A percentile compares a stretch with the other conserved stretches of the same genome.
Conservation (phyloP, 2,329 filamentous ascomycete species). For the Fusarium transvaalense region DNA sequence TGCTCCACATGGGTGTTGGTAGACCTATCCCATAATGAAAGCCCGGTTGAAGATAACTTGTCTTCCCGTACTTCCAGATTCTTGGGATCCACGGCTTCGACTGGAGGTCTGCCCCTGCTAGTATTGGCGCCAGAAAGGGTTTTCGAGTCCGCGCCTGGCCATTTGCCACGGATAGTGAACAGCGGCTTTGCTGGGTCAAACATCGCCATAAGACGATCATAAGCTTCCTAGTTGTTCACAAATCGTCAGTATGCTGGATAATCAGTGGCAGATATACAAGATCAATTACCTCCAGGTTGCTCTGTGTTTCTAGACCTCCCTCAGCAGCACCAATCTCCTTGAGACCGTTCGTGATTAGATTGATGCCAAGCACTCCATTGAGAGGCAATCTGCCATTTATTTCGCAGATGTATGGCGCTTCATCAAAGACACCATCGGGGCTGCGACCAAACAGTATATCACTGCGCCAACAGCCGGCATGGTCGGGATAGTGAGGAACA, state of each 20-base stretch:
- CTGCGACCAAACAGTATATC: conserved; percentile 28
- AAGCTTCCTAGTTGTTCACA: neutral
- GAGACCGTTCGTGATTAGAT: neutral
- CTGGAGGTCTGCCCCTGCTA: neutral
- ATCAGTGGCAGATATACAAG: fast-evolving
- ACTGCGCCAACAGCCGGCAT: conserved; percentile 31
- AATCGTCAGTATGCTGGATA: neutral
- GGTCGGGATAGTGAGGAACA: conserved; percentile 10
- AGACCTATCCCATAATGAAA: conserved; percentile 5
- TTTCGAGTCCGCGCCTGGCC: conserved; percentile 26
- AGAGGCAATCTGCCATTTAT: conserved; percentile 32
- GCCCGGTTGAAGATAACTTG: conserved; percentile 1
- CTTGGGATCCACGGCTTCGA: conserved; percentile 8
- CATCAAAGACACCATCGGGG: neutral
- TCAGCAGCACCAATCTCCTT: conserved; percentile 12
- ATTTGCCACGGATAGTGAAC: conserved; percentile 13
- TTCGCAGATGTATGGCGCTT: conserved; percentile 24
- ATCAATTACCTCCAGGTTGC: conserved; percentile 13
- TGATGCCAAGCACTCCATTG: conserved; percentile 15
- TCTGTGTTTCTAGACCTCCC: conserved; percentile 7
- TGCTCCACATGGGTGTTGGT: conserved; percentile 2
- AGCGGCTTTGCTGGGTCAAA: conserved; percentile 21
- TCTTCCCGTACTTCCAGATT: conserved; percentile 23
- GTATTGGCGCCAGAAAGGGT: neutral
- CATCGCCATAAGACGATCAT: conserved; percentile 2